Conservation (phyloP, 345 rosid genomes). For the Abelmoschus esculentus region DNA sequence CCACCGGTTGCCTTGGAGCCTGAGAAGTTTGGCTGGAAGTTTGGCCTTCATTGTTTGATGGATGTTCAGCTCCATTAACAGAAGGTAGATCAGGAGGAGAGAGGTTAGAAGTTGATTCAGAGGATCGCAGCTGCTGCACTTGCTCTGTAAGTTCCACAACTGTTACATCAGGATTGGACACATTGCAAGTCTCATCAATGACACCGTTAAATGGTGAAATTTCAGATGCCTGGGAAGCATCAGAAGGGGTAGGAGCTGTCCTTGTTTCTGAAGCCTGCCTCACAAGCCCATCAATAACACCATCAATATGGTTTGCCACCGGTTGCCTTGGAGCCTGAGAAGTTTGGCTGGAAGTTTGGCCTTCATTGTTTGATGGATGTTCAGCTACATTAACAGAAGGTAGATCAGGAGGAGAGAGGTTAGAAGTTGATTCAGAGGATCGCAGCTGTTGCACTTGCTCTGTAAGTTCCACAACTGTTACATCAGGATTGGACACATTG, state of each 20-base stretch:
- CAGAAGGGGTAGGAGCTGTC: neutral
- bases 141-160: conserved; percentile 8
- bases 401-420: neutral
- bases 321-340: conserved; percentile 12
- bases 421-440: neutral
- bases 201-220: conserved; percentile 10
- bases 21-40: conserved; percentile 1
- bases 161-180: neutral
- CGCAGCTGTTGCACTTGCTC: neutral
- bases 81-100: conserved; percentile 15
- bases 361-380: conserved; percentile 15
- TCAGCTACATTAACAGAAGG: conserved; percentile 18
- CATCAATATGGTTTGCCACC: conserved; percentile 10
- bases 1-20: conserved; percentile 13
- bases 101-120: conserved; percentile 3
- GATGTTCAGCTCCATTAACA: conserved; percentile 17
- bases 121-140: conserved; percentile 11
- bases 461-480: neutral
- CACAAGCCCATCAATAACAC: too few species aligned
- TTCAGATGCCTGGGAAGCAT: conserved; percentile 17
- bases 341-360: neutral
- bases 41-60: conserved; percentile 9
- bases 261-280: too few species aligned
- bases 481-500: conserved; percentile 8
- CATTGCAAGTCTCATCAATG: conserved; percentile 16